Conservation (phyloP, 352 stramenopile genomes). For the Pythium monospermum region DNA sequence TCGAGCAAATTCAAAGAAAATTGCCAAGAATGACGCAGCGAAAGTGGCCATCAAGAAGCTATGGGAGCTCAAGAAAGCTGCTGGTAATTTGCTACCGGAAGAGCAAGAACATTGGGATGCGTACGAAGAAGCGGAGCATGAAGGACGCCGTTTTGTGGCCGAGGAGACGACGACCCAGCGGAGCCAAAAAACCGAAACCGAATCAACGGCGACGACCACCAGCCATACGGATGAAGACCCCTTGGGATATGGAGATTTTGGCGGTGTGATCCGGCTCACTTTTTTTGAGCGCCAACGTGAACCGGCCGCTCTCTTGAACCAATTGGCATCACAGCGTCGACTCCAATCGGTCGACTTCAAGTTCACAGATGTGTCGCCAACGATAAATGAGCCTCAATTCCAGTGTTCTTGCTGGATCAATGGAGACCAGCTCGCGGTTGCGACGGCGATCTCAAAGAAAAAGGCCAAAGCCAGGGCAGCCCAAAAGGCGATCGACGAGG, state of each 20-base stretch:
- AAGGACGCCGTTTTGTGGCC: conserved; percentile 22
- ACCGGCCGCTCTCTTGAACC: conserved; percentile 43
- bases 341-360: conserved; percentile 42
- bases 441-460: conserved; percentile 66
- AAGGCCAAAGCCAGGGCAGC: conserved; percentile 71
- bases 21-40: conserved; percentile 59
- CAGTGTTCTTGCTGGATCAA: conserved; percentile 50
- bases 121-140: conserved; percentile 32
- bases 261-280: conserved; percentile 24
- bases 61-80: conserved; percentile 62
- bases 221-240: conserved; percentile 35
- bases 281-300: conserved; percentile 40
- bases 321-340: conserved; percentile 38
- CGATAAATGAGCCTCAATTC: conserved; percentile 37
- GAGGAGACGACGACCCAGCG: background rate
- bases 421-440: conserved; percentile 26
- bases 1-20: conserved; percentile 56
- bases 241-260: no score
- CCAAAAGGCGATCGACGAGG: conserved; percentile 64
- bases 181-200: background rate
- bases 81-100: conserved; percentile 40
- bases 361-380: conserved; percentile 42
- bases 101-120: conserved; percentile 61
- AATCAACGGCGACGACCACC: conserved; percentile 34
- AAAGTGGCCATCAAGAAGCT: conserved; percentile 70